phyloP scores from a whole-genome alignment of 2,329 filamentous ascomycete genomes.

The Cucurbitaria berberidis region DNA sequence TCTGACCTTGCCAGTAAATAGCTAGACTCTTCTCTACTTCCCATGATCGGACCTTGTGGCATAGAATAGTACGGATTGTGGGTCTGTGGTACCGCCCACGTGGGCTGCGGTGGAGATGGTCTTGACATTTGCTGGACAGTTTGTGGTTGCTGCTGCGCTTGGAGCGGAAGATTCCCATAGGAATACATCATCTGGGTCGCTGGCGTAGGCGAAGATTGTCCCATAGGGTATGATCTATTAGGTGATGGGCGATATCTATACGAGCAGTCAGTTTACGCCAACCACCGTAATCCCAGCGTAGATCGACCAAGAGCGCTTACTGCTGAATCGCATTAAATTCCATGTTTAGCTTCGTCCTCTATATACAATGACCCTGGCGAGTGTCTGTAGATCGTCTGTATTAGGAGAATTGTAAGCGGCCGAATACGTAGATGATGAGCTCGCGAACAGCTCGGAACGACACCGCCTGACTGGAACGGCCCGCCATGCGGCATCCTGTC shows the following conservation, averaged over 20 bases:
- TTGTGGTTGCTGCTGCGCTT: conserved; percentile 32
- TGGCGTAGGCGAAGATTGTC: conserved; percentile 37
- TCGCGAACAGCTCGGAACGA: conserved; percentile 21
- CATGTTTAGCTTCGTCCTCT: conserved; percentile 45
- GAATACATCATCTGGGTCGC: conserved; percentile 47
- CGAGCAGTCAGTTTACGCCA: conserved; percentile 26
- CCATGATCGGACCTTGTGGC: conserved; percentile 26
- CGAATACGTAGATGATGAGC: conserved; percentile 25
- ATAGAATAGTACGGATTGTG: conserved; percentile 42
- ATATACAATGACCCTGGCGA: conserved; percentile 30
- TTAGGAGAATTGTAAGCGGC: conserved; percentile 33
- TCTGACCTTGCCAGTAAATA: conserved; percentile 34
- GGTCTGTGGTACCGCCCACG: conserved; percentile 44
- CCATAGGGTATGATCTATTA: conserved; percentile 43
- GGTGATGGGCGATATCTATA: conserved; percentile 47
- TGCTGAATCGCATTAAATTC: conserved; percentile 52
- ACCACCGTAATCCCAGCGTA: conserved; percentile 1
- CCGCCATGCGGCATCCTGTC: conserved; percentile 22
- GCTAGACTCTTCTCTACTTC: conserved; percentile 33
- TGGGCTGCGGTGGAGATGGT: conserved; percentile 42
- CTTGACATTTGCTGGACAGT: conserved; percentile 35
- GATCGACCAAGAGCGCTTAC: conserved; percentile 34
- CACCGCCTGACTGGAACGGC: conserved; percentile 29
- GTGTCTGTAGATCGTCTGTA: conserved; percentile 27
- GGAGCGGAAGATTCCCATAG: conserved; percentile 36